Evolutionary conservation across 1,139 yeast species (phyloP).

Genomic region (Yamadazyma oceani): DNA sequence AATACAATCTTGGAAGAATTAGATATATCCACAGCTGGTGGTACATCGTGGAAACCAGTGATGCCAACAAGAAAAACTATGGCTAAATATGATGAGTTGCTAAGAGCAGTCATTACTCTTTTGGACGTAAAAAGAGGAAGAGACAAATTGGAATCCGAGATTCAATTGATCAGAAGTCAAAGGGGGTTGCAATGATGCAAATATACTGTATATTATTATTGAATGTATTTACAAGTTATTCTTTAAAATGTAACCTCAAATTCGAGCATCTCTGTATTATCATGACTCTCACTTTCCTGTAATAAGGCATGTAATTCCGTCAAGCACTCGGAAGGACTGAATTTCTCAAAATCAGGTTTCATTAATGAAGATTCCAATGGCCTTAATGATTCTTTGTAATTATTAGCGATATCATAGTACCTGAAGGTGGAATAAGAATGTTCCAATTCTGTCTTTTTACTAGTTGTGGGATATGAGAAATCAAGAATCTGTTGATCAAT

Average conservation of each 20-base stretch:
- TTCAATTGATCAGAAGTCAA: slow-evolving; percentile 56
- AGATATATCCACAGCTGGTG: slow-evolving; percentile 64
- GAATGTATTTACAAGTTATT: slow-evolving; percentile 2
- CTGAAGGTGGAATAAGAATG: slow-evolving; percentile 13
- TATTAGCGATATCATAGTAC: slow-evolving; percentile 11
- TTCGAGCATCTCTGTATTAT: slow-evolving; percentile 1
- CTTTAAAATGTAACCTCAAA: slow-evolving; percentile 10
- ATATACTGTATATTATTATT: slow-evolving; percentile 1
- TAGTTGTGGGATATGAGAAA: slow-evolving; percentile 20
- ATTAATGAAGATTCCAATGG: slow-evolving; percentile 9
- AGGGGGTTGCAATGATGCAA: slow-evolving; percentile 24
- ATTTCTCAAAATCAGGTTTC: slow-evolving; percentile 13
- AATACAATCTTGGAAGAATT: slow-evolving; percentile 73
- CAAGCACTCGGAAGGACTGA: slow-evolving; percentile 7
- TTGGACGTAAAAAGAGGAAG: slow-evolving; percentile 84
- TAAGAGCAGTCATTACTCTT: slow-evolving; percentile 69
- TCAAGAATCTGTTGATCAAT: slow-evolving; percentile 14
- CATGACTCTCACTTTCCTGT: background rate
- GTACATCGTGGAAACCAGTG: slow-evolving; percentile 63
- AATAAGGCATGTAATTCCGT: slow-evolving; percentile 7
- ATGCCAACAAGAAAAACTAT: slow-evolving; percentile 87
- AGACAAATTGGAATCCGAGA: slow-evolving; percentile 84
- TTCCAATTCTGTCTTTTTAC: slow-evolving; percentile 8
- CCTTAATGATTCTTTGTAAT: slow-evolving; percentile 11
- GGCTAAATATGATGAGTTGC: slow-evolving; percentile 74